Percentiles rank a stretch among this genome's conserved stretches.
phyloP scores from a whole-genome alignment of 1,139 yeast species.

The Meyerozyma guilliermondii region DNA sequence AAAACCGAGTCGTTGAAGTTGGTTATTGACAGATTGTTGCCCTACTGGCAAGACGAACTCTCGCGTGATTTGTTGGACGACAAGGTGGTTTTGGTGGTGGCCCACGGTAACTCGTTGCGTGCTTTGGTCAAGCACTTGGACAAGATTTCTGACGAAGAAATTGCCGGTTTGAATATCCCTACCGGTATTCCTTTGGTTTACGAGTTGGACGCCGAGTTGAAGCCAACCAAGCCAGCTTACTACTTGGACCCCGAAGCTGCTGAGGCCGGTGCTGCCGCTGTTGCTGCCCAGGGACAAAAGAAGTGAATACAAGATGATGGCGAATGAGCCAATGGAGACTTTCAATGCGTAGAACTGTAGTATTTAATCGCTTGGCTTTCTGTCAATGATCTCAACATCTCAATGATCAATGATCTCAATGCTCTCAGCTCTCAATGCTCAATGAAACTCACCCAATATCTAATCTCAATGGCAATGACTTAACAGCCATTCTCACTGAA shows the following conservation, averaged over 20 bases:
- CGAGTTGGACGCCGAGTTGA: conserved; percentile 83
- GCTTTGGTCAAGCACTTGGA: conserved; percentile 96
- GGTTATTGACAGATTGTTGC: conserved; percentile 94
- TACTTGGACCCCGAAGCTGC: conserved; percentile 99
- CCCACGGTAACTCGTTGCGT: conserved; percentile 98
- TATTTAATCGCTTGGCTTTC: too few species aligned
- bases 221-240: conserved; percentile 90
- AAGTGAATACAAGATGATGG: conserved; percentile 29
- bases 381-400: neutral
- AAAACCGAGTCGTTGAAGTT: conserved; percentile 91
- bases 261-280: conserved; percentile 99
- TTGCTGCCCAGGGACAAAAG: conserved; percentile 87
- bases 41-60: conserved; percentile 96
- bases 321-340: too few species aligned
- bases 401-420: too few species aligned
- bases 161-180: conserved; percentile 94
- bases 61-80: conserved; percentile 79
- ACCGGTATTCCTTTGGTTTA: conserved; percentile 98
- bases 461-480: too few species aligned
- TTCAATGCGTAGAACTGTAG: too few species aligned
- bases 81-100: conserved; percentile 90
- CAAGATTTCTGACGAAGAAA: conserved; percentile 85
- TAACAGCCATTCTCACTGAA: too few species aligned
- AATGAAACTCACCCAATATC: too few species aligned
- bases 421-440: too few species aligned